These are phyloP conservation scores for Pichia sp. DNA, from an alignment of 1,139 yeast species.

Conservation along the genomic window DNA sequence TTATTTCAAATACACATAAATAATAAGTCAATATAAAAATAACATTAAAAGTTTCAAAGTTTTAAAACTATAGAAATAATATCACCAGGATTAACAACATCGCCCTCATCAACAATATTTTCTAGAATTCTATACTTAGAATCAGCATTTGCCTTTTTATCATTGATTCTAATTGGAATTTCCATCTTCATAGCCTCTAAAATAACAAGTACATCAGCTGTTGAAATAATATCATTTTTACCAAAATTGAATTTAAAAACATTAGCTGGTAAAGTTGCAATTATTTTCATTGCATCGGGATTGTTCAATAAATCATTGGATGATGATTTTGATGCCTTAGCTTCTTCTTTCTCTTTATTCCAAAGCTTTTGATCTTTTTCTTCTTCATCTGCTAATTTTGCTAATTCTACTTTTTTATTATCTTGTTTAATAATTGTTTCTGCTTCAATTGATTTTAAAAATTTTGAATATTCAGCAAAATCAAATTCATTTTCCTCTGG, in stretches of 20 bases:
- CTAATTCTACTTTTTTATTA: constrained; percentile 26
- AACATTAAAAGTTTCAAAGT: neutral
- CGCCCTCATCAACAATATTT: constrained; percentile 31
- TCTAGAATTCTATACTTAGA: constrained; percentile 26
- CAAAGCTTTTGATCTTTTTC: constrained; percentile 26
- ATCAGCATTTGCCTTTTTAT: constrained; percentile 21
- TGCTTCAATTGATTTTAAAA: constrained; percentile 26
- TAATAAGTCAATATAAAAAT: neutral
- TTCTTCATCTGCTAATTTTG: constrained; percentile 25
- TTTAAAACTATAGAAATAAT: constrained; percentile 12
- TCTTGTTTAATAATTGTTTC: constrained; percentile 23
- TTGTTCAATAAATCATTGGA: constrained; percentile 24
- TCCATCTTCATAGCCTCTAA: constrained; percentile 46
- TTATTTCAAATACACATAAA: too few relatives aligned
- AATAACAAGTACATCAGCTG: constrained; percentile 33
- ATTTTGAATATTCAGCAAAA: constrained; percentile 28
- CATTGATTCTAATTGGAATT: constrained; percentile 31
- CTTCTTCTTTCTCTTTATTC: constrained; percentile 28
- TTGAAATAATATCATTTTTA: constrained; percentile 31
- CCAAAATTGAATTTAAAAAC: constrained; percentile 29
- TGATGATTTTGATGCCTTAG: constrained; percentile 24
- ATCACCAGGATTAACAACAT: constrained; percentile 32
- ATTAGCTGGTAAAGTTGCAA: constrained; percentile 31
- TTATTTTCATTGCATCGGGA: constrained; percentile 27
- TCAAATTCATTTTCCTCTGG: constrained; percentile 29